Percentiles rank a stretch among this genome's conserved stretches.
These are phyloP conservation scores for Crithidia sp. DNA, from an alignment of 208 protist genomes.

Conservation along the genomic window DNA sequence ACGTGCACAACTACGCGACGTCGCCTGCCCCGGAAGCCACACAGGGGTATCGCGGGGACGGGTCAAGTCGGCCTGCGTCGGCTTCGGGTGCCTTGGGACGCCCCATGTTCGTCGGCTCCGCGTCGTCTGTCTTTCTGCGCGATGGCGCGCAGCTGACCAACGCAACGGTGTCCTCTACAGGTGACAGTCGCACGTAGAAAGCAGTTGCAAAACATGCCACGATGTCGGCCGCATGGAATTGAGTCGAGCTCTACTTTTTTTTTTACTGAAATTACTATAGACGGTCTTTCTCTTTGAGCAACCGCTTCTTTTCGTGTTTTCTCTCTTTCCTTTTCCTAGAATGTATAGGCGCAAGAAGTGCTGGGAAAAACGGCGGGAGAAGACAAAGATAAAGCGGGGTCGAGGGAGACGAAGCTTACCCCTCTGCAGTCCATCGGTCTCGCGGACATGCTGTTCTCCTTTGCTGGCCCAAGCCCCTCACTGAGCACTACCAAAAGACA, in stretches of 20 bases:
- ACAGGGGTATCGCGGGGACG: background rate
- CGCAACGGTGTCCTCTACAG: conserved; percentile 57
- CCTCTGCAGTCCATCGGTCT: too few relatives aligned
- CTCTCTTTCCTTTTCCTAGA: conserved; percentile 7
- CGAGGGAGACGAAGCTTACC: too few relatives aligned
- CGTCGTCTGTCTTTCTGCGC: conserved; percentile 52
- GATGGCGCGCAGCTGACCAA: conserved; percentile 51
- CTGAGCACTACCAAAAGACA: too few relatives aligned
- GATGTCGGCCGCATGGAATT: background rate
- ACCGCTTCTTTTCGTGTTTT: background rate
- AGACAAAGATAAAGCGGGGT: background rate
- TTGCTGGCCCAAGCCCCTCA: too few relatives aligned
- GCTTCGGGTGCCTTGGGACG: conserved; percentile 33
- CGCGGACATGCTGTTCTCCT: too few relatives aligned
- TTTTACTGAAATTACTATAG: background rate
- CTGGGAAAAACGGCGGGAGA: background rate
- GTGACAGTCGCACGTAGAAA: conserved; percentile 6
- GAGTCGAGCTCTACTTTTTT: conserved; percentile 5
- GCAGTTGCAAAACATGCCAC: background rate
- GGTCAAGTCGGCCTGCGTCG: conserved; percentile 4
- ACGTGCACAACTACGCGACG: conserved; percentile 18
- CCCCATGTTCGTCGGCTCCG: conserved; percentile 65
- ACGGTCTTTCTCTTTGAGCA: background rate
- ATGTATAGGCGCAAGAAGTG: conserved; percentile 10
- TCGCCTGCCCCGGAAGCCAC: conserved; percentile 8